Conservation (phyloP, 352 stramenopile genomes). For the Phytophthora cajani region DNA sequence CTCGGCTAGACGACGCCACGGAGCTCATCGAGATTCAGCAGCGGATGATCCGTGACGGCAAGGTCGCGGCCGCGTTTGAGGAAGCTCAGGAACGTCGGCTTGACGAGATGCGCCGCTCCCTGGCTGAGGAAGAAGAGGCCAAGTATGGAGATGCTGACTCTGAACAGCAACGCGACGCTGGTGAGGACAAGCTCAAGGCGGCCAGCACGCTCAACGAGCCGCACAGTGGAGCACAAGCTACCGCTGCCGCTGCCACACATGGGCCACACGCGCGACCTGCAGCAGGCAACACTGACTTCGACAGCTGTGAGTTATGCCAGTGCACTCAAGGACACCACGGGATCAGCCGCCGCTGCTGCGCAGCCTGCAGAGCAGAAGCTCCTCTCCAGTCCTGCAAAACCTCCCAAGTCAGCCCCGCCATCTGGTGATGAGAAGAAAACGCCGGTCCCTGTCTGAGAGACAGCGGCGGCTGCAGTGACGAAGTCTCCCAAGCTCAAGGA, state of each 20-base stretch:
- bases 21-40: slow-evolving; percentile 8
- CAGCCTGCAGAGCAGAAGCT: too few species aligned
- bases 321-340: too few species aligned
- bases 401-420: background rate
- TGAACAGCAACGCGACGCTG: too few species aligned
- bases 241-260: too few species aligned
- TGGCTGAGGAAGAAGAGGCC: background rate
- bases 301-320: too few species aligned
- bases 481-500: slow-evolving; percentile 10
- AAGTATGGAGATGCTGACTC: background rate
- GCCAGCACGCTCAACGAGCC: background rate
- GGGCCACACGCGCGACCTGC: too few species aligned
- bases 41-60: background rate
- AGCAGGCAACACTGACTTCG: too few species aligned
- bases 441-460: background rate
- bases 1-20: slow-evolving; percentile 1
- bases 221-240: background rate
- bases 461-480: background rate
- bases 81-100: background rate
- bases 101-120: background rate
- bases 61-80: background rate
- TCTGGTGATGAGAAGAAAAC: background rate
- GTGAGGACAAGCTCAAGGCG: background rate
- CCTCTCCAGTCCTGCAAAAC: background rate
- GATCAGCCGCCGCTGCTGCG: too few species aligned